Evolutionary conservation across 768 basidiomycete genomes (phyloP), one percentile per base, ranked within the genome.

Genomic region (Wakefieldia striispora): DNA sequence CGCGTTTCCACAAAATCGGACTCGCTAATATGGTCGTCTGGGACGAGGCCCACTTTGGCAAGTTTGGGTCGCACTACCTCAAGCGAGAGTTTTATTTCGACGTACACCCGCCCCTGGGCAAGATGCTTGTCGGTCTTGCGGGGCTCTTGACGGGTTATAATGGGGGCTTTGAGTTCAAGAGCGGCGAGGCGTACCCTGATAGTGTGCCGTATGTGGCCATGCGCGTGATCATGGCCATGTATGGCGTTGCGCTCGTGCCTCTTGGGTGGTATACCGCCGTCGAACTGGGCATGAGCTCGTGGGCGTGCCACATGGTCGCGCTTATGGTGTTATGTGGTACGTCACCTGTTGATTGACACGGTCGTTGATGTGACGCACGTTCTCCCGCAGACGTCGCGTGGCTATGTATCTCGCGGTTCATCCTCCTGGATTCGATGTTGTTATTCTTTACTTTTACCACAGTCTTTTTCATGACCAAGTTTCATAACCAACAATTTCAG

Each of bases 21-120:
- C 81, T 83, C 48, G 79, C 90, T 29, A 80, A 87, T 62, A 65
- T 80, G 55, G 95, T 99, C 69, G 84, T 98, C 51, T 98, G 95
- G 97, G 97, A 99, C 69, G 97, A 99, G 75, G 95, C 97, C 34
- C 97, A 99, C 70, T 99, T 98, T 70, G 97, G 97, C 59, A 98
- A 99, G 72, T 98, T 99, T 71, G 97, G 92, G 43, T 91, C 91
- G 43, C 88, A 97, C 70, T 98, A 99, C 70, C 84, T 99, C 70
- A 97, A 97, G 70, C 89, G 94, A 63, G 93, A 97, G 68, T 98
- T 98, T 72, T 98, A 97, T 76, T 98, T 98, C 67, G 97, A 99
- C 63, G 97, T 98, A 23, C 97, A 99, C 62, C 97, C 97, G 6
- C 97, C 97, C 0, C 78, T 99, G 36, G 97, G 97, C 3, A 99